phyloP scores from a whole-genome alignment of 176 grass and related monocot genomes.

The Panicum miliaceum region DNA sequence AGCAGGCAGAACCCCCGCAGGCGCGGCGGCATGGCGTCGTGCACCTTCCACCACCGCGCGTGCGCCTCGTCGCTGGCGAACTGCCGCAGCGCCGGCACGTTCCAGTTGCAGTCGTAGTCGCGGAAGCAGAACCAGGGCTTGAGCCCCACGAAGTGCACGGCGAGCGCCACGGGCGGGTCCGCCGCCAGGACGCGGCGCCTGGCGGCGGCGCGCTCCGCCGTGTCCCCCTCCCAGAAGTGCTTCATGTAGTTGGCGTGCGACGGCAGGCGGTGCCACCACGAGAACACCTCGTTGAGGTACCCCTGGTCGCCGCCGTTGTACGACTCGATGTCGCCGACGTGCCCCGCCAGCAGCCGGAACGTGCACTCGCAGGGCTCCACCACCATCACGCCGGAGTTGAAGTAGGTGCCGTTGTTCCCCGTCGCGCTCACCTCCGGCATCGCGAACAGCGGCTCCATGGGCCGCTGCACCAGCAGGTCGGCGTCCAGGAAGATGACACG shows the following conservation, averaged over 20 bases:
- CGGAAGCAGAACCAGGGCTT: conserved; percentile 72
- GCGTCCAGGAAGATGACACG: conserved; percentile 61
- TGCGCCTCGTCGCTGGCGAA: conserved; percentile 72
- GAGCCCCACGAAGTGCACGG: conserved; percentile 63
- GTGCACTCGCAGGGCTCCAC: conserved; percentile 66
- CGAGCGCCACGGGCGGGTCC: conserved; percentile 54
- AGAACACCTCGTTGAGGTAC: conserved; percentile 66
- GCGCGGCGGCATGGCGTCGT: conserved; percentile 42
- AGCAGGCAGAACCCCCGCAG: conserved; percentile 55
- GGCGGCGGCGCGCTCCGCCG: conserved; percentile 27
- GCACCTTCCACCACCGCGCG: conserved; percentile 57
- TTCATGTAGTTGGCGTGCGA: conserved; percentile 64
- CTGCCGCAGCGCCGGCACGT: conserved; percentile 47
- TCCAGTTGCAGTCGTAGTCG: conserved; percentile 81
- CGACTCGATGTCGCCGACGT: conserved; percentile 52
- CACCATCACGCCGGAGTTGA: conserved; percentile 69
- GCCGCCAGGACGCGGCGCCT: conserved; percentile 41
- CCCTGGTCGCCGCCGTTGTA: conserved; percentile 75
- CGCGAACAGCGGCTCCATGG: conserved; percentile 42
- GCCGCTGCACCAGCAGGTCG: conserved; percentile 55
- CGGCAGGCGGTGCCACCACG: conserved; percentile 69
- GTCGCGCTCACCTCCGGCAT: conserved; percentile 55
- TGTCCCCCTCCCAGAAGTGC: conserved; percentile 61
- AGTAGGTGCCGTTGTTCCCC: conserved; percentile 50
- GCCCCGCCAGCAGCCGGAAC: conserved; percentile 47